phyloP scores from a whole-genome alignment of 495 filamentous ascomycete species.

The Glutinoglossum americanum region DNA sequence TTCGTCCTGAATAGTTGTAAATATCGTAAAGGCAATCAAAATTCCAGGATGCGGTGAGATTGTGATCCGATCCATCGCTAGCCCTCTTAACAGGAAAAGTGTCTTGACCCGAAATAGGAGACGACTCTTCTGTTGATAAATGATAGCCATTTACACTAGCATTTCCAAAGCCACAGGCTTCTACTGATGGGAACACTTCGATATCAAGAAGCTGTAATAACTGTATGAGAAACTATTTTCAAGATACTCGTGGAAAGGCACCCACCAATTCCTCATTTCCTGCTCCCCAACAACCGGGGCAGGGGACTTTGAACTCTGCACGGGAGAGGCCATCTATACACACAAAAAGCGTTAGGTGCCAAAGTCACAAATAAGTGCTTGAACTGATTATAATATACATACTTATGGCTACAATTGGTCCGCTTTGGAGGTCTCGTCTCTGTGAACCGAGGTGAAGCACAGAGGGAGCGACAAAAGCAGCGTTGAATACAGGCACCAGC shows the following conservation, averaged over 20 bases:
- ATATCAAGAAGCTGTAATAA: slow-evolving; percentile 2
- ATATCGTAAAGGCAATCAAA: slow-evolving; percentile 2
- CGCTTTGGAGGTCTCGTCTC: neutral
- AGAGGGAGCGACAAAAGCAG: neutral
- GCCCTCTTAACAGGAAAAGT: neutral
- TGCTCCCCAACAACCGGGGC: neutral
- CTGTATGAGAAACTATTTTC: neutral
- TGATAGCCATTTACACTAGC: slow-evolving; percentile 1
- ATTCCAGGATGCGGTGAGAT: neutral
- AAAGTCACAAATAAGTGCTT: neutral
- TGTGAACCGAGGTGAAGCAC: neutral
- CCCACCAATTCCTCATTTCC: neutral
- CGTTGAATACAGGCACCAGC: neutral
- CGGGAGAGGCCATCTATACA: neutral
- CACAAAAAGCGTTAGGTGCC: neutral
- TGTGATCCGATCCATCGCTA: neutral
- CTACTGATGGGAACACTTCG: neutral
- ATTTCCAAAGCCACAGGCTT: neutral
- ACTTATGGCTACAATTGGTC: neutral
- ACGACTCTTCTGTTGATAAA: neutral
- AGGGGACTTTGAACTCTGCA: slow-evolving; percentile 2
- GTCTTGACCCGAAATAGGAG: neutral
- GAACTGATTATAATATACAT: neutral
- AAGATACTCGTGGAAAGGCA: neutral
- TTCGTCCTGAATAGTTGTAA: neutral